A percentile compares a stretch with the other conserved stretches of the same genome.
These are phyloP conservation scores for Lolium perenne DNA, from an alignment of 176 grass and related monocot genomes.

Conservation along the genomic window DNA sequence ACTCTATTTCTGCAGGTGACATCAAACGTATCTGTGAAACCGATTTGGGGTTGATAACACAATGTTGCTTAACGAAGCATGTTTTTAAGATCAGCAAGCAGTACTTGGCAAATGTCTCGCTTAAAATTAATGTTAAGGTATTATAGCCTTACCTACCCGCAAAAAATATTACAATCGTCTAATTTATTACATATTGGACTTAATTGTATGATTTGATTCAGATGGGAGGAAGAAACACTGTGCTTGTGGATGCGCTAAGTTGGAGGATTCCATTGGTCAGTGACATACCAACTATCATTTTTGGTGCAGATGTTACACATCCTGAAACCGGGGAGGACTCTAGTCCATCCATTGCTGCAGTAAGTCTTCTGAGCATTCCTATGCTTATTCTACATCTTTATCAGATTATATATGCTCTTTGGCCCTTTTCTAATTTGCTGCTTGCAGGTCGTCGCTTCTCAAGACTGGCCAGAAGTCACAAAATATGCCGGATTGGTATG, in stretches of 20 bases:
- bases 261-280: constrained; percentile 99
- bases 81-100: constrained; percentile 99
- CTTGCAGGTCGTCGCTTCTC: constrained; percentile 75
- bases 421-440: constrained; percentile 18
- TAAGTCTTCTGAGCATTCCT: constrained; percentile 45
- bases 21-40: constrained; percentile 99
- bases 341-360: constrained; percentile 96
- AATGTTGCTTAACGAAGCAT: constrained; percentile 98
- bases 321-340: constrained; percentile 99
- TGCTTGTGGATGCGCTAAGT: constrained; percentile 94
- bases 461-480: constrained; percentile 81
- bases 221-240: constrained; percentile 99
- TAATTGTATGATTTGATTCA: constrained; percentile 46
- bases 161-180: neutral
- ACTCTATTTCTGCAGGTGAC: constrained; percentile 70
- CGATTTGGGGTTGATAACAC: constrained; percentile 96
- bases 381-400: constrained; percentile 24
- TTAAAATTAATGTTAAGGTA: constrained; percentile 99
- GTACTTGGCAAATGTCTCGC: constrained; percentile 97
- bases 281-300: constrained; percentile 99
- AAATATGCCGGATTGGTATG: constrained; percentile 70
- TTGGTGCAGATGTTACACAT: constrained; percentile 99
- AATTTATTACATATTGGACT: constrained; percentile 36
- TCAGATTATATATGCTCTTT: constrained; percentile 1
- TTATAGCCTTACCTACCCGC: neutral